Evolutionary conservation across 257 asterid species (phyloP).

Genomic region (Echites panduratus): DNA sequence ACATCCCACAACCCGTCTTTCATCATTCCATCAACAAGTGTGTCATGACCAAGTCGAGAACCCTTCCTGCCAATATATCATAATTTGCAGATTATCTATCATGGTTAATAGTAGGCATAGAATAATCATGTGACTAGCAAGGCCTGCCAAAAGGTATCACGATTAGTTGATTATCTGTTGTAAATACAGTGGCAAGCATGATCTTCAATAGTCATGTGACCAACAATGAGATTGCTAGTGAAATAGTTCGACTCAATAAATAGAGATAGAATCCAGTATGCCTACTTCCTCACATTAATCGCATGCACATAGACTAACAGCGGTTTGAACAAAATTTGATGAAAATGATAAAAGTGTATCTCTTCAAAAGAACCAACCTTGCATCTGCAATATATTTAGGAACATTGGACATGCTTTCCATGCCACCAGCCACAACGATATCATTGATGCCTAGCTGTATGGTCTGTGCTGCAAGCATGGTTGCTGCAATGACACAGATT

Average conservation of each 20-base stretch:
- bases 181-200: not conserved
- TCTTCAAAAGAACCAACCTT: conserved; percentile 46
- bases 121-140: not conserved
- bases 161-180: not conserved
- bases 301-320: not conserved
- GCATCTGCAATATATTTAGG: conserved; percentile 95
- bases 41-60: conserved; percentile 93
- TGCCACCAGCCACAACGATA: conserved; percentile 98
- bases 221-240: not conserved
- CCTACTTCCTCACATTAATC: not conserved
- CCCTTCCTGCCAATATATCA: conserved; percentile 60
- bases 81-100: not conserved
- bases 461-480: conserved; percentile 89
- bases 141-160: not conserved
- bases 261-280: not conserved
- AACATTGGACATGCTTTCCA: conserved; percentile 98
- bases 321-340: not conserved
- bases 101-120: not conserved
- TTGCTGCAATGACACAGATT: conserved; percentile 46
- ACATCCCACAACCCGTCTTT: conserved; percentile 99
- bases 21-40: conserved; percentile 97
- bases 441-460: conserved; percentile 92
- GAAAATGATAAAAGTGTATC: not conserved
- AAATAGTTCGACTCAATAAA: not conserved
- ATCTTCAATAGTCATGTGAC: not conserved